A percentile compares a stretch with the other conserved stretches of the same genome.
phyloP scores from a whole-genome alignment of 1,139 yeast genomes.

The Candida sanyaensis region DNA sequence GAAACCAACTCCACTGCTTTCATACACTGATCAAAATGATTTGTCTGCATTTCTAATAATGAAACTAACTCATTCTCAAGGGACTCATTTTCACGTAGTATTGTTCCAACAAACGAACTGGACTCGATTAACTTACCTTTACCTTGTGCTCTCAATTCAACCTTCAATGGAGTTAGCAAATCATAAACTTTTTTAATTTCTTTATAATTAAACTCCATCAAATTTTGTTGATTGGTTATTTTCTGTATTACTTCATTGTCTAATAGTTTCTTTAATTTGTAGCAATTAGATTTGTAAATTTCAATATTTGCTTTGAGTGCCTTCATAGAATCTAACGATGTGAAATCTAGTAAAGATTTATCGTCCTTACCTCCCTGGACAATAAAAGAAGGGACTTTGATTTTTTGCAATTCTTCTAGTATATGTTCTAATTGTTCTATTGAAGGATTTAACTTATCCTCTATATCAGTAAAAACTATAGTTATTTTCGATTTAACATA shows the following conservation, averaged over 20 bases:
- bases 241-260: slow-evolving; percentile 18
- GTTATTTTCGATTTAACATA: slow-evolving; percentile 4
- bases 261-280: slow-evolving; percentile 23
- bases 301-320: slow-evolving; percentile 27
- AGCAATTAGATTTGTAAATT: slow-evolving; percentile 29
- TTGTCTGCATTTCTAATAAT: slow-evolving; percentile 68
- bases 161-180: slow-evolving; percentile 21
- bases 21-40: slow-evolving; percentile 79
- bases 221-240: slow-evolving; percentile 18
- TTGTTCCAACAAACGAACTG: slow-evolving; percentile 19
- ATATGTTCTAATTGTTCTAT: slow-evolving; percentile 28
- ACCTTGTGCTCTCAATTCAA: slow-evolving; percentile 15
- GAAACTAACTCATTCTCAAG: slow-evolving; percentile 73
- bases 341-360: slow-evolving; percentile 27
- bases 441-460: slow-evolving; percentile 20
- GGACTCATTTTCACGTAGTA: slow-evolving; percentile 43
- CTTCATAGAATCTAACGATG: slow-evolving; percentile 36
- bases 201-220: slow-evolving; percentile 18
- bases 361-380: slow-evolving; percentile 12
- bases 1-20: slow-evolving; percentile 31
- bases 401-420: slow-evolving; percentile 23
- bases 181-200: slow-evolving; percentile 24
- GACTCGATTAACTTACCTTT: slow-evolving; percentile 17
- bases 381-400: slow-evolving; percentile 32
- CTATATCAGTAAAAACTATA: slow-evolving; percentile 8